phyloP scores from a whole-genome alignment of 169 alveolate species.

The Plasmodium knowlesi region DNA sequence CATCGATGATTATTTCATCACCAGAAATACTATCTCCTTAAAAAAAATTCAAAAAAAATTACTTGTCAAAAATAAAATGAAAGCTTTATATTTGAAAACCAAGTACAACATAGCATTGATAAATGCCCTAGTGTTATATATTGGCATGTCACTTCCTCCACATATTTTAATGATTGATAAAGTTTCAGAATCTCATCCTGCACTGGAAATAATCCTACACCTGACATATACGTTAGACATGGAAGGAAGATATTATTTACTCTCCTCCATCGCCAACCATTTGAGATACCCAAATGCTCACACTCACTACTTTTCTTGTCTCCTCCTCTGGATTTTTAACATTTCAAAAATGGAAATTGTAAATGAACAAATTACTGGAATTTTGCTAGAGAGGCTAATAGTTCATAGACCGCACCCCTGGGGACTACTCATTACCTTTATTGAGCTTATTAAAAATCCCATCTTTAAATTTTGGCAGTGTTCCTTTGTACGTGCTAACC shows the following conservation, averaged over 20 bases:
- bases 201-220: constrained; percentile 84
- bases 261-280: constrained; percentile 95
- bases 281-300: constrained; percentile 96
- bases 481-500: constrained; percentile 78
- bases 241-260: constrained; percentile 91
- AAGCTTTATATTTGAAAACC: constrained; percentile 78
- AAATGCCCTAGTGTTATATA: constrained; percentile 87
- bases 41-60: constrained; percentile 77
- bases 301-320: constrained; percentile 94
- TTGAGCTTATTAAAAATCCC: constrained; percentile 94
- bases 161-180: constrained; percentile 46
- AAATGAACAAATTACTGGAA: constrained; percentile 94
- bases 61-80: constrained; percentile 73
- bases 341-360: constrained; percentile 89
- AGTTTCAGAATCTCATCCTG: constrained; percentile 74
- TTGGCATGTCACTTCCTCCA: constrained; percentile 78
- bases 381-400: constrained; percentile 92
- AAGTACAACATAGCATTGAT: constrained; percentile 83
- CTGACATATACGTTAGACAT: constrained; percentile 83
- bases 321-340: constrained; percentile 88
- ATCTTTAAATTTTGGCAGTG: constrained; percentile 86
- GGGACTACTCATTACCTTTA: constrained; percentile 96
- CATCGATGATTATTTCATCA: constrained; percentile 47
- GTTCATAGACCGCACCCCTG: constrained; percentile 97
- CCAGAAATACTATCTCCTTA: constrained; percentile 29